phyloP scores from a whole-genome alignment of 768 basidiomycete genomes.

The Macrolepiota fuliginosa region DNA sequence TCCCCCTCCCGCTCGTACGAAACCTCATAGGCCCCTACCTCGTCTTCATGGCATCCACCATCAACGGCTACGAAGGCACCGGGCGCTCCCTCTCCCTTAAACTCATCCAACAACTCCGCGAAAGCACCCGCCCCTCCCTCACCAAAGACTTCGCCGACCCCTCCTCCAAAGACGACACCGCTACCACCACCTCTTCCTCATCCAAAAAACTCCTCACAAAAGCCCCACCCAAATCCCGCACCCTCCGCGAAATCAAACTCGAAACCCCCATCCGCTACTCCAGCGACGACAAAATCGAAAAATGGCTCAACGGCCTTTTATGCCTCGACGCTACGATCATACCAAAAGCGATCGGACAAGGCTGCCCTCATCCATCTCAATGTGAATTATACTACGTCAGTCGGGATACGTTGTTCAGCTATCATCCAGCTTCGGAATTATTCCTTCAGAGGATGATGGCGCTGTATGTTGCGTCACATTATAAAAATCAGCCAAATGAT shows the following conservation, averaged over 20 bases:
- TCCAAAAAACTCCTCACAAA: slow-evolving; percentile 56
- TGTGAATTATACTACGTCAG: slow-evolving; percentile 97
- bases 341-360: slow-evolving; percentile 45
- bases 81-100: slow-evolving; percentile 98
- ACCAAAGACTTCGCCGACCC: slow-evolving; percentile 50
- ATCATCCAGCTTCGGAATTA: slow-evolving; percentile 94
- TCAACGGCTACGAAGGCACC: slow-evolving; percentile 99
- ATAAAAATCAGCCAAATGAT: slow-evolving; percentile 99
- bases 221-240: slow-evolving; percentile 65
- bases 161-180: slow-evolving; percentile 38
- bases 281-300: slow-evolving; percentile 84
- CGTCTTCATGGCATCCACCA: slow-evolving; percentile 98
- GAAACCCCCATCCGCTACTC: slow-evolving; percentile 94
- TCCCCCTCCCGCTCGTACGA: slow-evolving; percentile 92
- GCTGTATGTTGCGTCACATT: slow-evolving; percentile 95
- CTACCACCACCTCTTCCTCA: slow-evolving; percentile 31
- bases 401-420: slow-evolving; percentile 95
- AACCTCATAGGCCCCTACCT: slow-evolving; percentile 95
- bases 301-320: slow-evolving; percentile 87
- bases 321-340: slow-evolving; percentile 84
- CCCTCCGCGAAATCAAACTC: slow-evolving; percentile 90
- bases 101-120: slow-evolving; percentile 94
- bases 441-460: slow-evolving; percentile 99
- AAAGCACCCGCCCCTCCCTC: slow-evolving; percentile 79
- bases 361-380: slow-evolving; percentile 91